These are phyloP conservation scores for Coemansia aciculifera DNA, from an alignment of 192 early-diverging fungal species.

Conservation along the genomic window DNA sequence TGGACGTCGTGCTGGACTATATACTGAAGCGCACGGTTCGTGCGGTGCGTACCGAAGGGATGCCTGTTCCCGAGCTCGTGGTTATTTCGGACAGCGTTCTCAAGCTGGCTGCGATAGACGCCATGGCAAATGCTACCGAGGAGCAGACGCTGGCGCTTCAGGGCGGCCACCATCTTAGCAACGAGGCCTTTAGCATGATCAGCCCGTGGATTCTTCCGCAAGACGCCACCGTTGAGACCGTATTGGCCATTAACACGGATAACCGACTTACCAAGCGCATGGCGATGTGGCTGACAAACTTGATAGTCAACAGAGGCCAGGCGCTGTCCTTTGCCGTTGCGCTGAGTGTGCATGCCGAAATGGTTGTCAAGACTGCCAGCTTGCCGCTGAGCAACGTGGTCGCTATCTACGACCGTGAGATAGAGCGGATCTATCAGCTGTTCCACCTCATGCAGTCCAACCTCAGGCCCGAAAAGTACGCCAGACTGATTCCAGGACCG, in stretches of 20 bases:
- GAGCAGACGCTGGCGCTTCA: constrained; percentile 47
- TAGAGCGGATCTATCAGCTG: constrained; percentile 51
- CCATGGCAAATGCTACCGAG: constrained; percentile 45
- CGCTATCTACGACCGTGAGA: constrained; percentile 48
- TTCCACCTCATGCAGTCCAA: constrained; percentile 43
- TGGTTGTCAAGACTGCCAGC: constrained; percentile 24
- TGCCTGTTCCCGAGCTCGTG: constrained; percentile 36
- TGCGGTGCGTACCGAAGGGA: constrained; percentile 26
- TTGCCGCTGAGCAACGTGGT: constrained; percentile 40
- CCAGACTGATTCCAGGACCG: constrained; percentile 40
- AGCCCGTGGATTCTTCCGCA: constrained; percentile 39
- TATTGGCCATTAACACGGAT: constrained; percentile 19
- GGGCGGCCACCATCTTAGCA: constrained; percentile 39
- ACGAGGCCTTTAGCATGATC: constrained; percentile 51
- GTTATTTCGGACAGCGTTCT: constrained; percentile 35
- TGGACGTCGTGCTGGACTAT: constrained; percentile 38
- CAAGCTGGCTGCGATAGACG: constrained; percentile 33
- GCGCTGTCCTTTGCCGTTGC: constrained; percentile 35
- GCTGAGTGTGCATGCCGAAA: constrained; percentile 44
- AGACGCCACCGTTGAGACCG: constrained; percentile 27
- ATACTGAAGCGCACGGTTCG: constrained; percentile 34
- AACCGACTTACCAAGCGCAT: constrained; percentile 35
- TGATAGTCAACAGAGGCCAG: constrained; percentile 20
- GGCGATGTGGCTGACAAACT: constrained; percentile 39
- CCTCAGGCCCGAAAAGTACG: constrained; percentile 39